phyloP scores from a whole-genome alignment of 2,329 filamentous ascomycete genomes.

The Aaosphaeria arxii region DNA sequence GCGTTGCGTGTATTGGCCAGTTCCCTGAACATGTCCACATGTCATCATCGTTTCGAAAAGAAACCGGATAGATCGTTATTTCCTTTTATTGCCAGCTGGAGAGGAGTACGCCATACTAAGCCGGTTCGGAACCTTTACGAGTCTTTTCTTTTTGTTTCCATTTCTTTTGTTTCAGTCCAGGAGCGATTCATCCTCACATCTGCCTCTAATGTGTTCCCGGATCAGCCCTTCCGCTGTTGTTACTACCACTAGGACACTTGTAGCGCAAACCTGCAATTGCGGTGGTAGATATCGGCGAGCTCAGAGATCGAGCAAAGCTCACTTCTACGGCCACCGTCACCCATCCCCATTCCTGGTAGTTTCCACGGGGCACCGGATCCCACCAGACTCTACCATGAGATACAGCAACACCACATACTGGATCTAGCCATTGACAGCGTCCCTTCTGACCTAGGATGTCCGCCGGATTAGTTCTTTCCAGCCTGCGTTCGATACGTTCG shows the following conservation, averaged over 20 bases:
- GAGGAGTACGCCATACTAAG: conserved; percentile 11
- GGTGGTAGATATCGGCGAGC: too few relatives aligned
- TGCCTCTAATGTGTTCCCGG: neutral
- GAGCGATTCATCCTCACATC: neutral
- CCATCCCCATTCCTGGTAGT: neutral
- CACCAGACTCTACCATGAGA: neutral
- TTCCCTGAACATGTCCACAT: conserved; percentile 19
- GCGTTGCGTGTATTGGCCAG: conserved; percentile 10
- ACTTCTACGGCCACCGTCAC: neutral
- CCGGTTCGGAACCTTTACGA: conserved; percentile 4
- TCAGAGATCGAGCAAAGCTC: neutral
- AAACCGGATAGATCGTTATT: conserved; percentile 19
- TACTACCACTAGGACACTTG: neutral
- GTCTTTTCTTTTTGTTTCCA: conserved; percentile 8
- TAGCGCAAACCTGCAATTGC: conserved; percentile 1
- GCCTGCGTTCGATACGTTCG: neutral
- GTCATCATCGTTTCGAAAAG: conserved; percentile 22
- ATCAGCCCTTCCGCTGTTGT: neutral
- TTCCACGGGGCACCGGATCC: neutral
- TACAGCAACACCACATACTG: neutral
- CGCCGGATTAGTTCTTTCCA: neutral
- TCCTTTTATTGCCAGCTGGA: conserved; percentile 10
- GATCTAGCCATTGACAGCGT: neutral
- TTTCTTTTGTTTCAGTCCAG: conserved; percentile 2
- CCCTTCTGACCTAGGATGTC: neutral